These are phyloP conservation scores for Entamoeba moshkovskii DNA, from an alignment of 208 protist species.

Conservation along the genomic window DNA sequence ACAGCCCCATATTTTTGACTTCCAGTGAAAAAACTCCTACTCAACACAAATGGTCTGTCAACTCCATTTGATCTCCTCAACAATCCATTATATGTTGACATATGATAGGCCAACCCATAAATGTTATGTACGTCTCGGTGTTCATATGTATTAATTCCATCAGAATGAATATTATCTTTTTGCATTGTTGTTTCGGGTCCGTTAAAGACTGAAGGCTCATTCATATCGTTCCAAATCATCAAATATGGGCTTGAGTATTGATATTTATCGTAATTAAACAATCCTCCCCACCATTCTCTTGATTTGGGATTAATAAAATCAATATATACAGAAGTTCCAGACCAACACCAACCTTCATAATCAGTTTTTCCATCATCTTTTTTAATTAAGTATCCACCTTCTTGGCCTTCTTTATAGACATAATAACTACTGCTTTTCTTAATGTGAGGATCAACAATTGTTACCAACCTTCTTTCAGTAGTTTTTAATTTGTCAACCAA, in stretches of 20 bases:
- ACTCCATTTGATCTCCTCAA: not conserved
- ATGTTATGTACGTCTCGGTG: slow-evolving; percentile 24
- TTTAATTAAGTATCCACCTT: not conserved
- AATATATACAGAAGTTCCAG: not conserved
- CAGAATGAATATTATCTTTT: not conserved
- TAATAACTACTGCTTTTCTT: slow-evolving; percentile 6
- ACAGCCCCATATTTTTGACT: slow-evolving; percentile 4
- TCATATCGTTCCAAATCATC: slow-evolving; percentile 23
- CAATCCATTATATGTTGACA: not conserved
- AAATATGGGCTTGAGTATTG: not conserved
- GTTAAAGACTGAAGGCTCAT: slow-evolving; percentile 16
- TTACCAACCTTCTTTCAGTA: slow-evolving; percentile 7
- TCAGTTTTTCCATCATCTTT: not conserved
- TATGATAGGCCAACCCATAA: slow-evolving; percentile 8
- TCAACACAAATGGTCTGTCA: slow-evolving; percentile 21
- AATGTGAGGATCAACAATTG: slow-evolving; percentile 18
- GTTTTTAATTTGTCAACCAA: not conserved
- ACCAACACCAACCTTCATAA: slow-evolving; percentile 16
- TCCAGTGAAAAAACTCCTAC: slow-evolving; percentile 25
- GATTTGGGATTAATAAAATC: not conserved
- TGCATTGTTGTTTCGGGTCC: not conserved
- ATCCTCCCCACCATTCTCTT: not conserved
- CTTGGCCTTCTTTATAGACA: slow-evolving; percentile 1
- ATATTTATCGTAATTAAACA: not conserved
- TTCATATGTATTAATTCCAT: not conserved